Percentiles rank a stretch among this genome's conserved stretches.
phyloP scores from a whole-genome alignment of 2,329 filamentous ascomycete species.

The Parasarocladium wereldwijsianum region DNA sequence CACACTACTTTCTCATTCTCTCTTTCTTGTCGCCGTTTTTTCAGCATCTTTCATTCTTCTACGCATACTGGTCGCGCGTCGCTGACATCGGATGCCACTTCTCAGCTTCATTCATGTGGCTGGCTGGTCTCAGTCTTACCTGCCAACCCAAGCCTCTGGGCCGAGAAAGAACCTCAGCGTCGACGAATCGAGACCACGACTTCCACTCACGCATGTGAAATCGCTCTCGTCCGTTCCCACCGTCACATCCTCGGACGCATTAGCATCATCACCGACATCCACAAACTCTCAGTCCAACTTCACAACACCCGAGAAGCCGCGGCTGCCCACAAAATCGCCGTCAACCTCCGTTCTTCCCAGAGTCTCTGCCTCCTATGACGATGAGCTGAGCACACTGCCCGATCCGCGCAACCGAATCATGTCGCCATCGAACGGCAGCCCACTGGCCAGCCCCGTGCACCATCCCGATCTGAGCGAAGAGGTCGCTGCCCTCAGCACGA shows the following conservation, averaged over 20 bases:
- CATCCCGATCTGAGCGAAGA: constrained; percentile 51
- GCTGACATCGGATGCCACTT: too few species aligned
- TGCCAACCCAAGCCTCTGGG: constrained; percentile 6
- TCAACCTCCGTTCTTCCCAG: constrained; percentile 21
- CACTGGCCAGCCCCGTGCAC: constrained; percentile 19
- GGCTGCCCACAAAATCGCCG: constrained; percentile 23
- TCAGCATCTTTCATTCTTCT: too few species aligned
- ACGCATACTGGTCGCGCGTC: too few species aligned
- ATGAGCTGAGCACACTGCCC: constrained; percentile 55
- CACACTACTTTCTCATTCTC: too few species aligned
- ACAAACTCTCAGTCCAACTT: constrained; percentile 21
- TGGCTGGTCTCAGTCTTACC: constrained; percentile 33
- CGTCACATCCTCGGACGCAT: constrained; percentile 10
- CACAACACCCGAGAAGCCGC: constrained; percentile 21
- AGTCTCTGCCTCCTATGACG: constrained; percentile 27
- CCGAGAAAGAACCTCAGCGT: too few species aligned
- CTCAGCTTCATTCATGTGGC: constrained; percentile 40
- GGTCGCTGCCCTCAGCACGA: constrained; percentile 81
- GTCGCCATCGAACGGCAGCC: constrained; percentile 26
- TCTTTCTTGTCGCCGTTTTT: too few species aligned
- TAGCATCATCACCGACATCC: constrained; percentile 8
- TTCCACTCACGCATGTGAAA: constrained; percentile 33
- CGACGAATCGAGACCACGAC: too few species aligned
- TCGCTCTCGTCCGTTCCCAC: constrained; percentile 37
- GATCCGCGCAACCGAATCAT: constrained; percentile 42